Base-by-base conservation (phyloP, 768 basidiomycete genomes). In the Mycena metata region DNA sequence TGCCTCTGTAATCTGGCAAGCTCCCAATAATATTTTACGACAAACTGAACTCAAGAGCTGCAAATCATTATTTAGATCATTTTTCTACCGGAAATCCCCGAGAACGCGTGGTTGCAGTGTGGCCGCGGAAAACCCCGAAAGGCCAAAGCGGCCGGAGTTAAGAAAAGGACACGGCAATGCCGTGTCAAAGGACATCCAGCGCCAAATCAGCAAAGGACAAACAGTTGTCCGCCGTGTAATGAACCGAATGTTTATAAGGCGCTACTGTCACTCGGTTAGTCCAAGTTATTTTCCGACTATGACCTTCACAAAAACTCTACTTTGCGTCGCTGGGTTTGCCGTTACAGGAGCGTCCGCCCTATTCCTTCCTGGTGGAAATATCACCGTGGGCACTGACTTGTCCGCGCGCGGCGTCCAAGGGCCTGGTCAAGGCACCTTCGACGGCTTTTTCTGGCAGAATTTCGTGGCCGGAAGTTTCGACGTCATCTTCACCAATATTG, bases 401-500 rank as follows among this genome's bases (percentile, higher is more conserved):
- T 50, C 67, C 17, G 41, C 67, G 21, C 67, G 67, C 60, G 69
- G 58, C 42, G 69, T 61, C 24, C 60, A 63, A 36, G 64, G 39
- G 1, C 54, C 69, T 19, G 65, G 69, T 39, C 36, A 42, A 39
- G 69, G 69, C 52, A 67, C 64, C 30, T 66, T 62, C 56, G 49
- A 70, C 42, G 69, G 69, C 21, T 62, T 70, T 23, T 70, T 66
- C 61, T 70, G 60, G 65, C 21, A 21, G 16, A 63, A 39, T 41
- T 70, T 58, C 16, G 61, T 63, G 42, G 17, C 65, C n/a, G 23
- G 65, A 50, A 23, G 50, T 30, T 63, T 67, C 45, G 26, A 51
- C 43, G 43, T 67, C 15, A 43, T 45, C 21, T 70, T 62, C 30
- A 70, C 59, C 42, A 70, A 70, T 50, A 67, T 66, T 56, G 69